Evolutionary conservation across 345 rosid species (phyloP).

Genomic region (Conringia planisiliqua): DNA sequence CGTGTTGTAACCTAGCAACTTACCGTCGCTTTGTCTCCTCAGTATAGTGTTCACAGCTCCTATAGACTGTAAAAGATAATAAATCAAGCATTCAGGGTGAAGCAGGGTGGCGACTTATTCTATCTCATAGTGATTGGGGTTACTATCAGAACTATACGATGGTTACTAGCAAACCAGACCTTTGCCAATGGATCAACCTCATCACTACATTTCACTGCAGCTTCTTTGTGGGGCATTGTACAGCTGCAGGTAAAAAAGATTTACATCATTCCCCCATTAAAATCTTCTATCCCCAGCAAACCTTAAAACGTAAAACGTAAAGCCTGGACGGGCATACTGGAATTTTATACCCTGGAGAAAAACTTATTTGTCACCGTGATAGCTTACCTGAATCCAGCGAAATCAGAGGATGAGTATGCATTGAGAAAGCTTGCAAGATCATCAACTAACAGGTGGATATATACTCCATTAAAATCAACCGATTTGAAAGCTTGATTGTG

Average conservation of each 20-base stretch:
- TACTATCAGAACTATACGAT: too few species aligned
- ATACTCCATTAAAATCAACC: slow-evolving; percentile 71
- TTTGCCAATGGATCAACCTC: slow-evolving; percentile 89
- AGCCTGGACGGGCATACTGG: not conserved
- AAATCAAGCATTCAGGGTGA: slow-evolving; percentile 17
- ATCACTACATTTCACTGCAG: slow-evolving; percentile 73
- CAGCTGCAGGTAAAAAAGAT: slow-evolving; percentile 50
- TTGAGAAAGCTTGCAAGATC: slow-evolving; percentile 64
- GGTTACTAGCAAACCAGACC: slow-evolving; percentile 39
- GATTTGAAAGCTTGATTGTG: slow-evolving; percentile 90
- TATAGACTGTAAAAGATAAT: slow-evolving; percentile 57
- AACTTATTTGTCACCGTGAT: not conserved
- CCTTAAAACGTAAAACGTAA: not conserved
- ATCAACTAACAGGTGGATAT: slow-evolving; percentile 76
- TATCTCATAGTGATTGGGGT: not conserved
- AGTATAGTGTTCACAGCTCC: slow-evolving; percentile 94
- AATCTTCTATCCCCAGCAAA: not conserved
- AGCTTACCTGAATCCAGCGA: slow-evolving; percentile 85
- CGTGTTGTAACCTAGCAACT: slow-evolving; percentile 77
- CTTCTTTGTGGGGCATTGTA: slow-evolving; percentile 93
- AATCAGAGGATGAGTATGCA: slow-evolving; percentile 76
- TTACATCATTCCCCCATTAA: not conserved
- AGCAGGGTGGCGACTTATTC: not conserved
- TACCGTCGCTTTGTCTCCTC: slow-evolving; percentile 72
- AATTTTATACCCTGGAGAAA: not conserved